These are phyloP conservation scores for Naganishia albida DNA, from an alignment of 1,284 basidiomycete genomes.

Conservation along the genomic window DNA sequence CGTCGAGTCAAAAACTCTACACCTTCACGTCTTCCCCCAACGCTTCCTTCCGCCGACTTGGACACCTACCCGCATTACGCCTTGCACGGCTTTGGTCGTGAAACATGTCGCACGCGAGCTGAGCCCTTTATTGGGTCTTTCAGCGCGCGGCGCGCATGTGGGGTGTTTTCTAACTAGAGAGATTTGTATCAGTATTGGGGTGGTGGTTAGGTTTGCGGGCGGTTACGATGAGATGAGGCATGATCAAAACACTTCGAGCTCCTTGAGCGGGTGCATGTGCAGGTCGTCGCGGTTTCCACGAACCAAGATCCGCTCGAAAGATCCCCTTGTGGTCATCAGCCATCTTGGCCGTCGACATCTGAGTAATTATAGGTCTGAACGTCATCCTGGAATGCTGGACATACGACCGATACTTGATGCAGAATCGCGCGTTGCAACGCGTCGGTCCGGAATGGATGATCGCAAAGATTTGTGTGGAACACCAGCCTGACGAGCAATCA, in stretches of 20 bases:
- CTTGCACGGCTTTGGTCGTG: background rate
- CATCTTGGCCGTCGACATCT: too few relatives aligned
- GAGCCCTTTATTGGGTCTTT: constrained; percentile 28
- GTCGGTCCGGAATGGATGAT: too few relatives aligned
- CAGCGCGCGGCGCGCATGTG: constrained; percentile 2
- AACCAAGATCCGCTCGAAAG: too few relatives aligned
- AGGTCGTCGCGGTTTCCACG: background rate
- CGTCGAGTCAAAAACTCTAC: constrained; percentile 3
- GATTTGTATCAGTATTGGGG: constrained; percentile 18
- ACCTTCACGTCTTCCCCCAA: constrained; percentile 5
- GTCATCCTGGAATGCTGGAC: too few relatives aligned
- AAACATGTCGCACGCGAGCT: background rate
- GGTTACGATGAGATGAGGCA: constrained; percentile 22
- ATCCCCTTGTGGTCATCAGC: too few relatives aligned
- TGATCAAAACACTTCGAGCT: constrained; percentile 16
- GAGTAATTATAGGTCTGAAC: too few relatives aligned
- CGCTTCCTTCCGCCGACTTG: background rate
- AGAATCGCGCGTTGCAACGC: too few relatives aligned
- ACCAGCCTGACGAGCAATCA: too few relatives aligned
- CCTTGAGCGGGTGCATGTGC: background rate
- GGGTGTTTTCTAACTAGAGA: constrained; percentile 2
- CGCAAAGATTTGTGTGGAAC: too few relatives aligned
- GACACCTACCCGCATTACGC: background rate
- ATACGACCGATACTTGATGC: too few relatives aligned
- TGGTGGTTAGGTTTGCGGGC: background rate